Evolutionary conservation across 2,329 filamentous ascomycete species (phyloP).

Genomic region (Penicillium sp.): DNA sequence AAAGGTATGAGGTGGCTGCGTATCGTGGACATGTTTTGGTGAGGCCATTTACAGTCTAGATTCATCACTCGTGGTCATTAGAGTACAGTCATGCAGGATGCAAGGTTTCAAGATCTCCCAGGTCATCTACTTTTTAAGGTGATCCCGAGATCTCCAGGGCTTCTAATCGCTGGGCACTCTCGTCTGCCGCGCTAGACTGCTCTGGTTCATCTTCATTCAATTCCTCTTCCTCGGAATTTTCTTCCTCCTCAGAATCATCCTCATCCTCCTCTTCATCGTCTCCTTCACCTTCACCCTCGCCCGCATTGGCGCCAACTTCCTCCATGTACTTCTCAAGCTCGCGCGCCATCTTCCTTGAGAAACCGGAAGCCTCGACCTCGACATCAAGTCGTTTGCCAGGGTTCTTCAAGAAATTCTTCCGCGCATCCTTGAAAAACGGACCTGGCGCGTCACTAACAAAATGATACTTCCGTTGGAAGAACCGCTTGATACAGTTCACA

Average conservation of each 20-base stretch:
- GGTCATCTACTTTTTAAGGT: constrained; percentile 11
- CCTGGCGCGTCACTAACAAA: constrained; percentile 80
- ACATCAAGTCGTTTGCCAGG: constrained; percentile 74
- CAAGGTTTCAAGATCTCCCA: not conserved
- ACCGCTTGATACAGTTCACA: constrained; percentile 91
- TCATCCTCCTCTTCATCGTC: constrained; percentile 43
- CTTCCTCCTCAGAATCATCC: constrained; percentile 39
- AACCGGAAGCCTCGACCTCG: constrained; percentile 86
- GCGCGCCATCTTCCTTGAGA: constrained; percentile 95
- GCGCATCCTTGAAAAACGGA: constrained; percentile 80
- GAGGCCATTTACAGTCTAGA: constrained; percentile 18
- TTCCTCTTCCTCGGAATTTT: constrained; percentile 25
- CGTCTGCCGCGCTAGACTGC: constrained; percentile 14
- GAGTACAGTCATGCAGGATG: constrained; percentile 5
- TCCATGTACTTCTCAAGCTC: constrained; percentile 90
- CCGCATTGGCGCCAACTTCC: constrained; percentile 59
- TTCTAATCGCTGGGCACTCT: constrained; percentile 31
- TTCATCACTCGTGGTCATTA: constrained; percentile 31
- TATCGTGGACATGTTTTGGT: too few relatives aligned
- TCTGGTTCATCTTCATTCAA: constrained; percentile 28
- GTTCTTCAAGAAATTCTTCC: constrained; percentile 64
- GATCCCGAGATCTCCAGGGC: constrained; percentile 33
- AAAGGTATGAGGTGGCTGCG: too few relatives aligned
- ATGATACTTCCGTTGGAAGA: constrained; percentile 84
- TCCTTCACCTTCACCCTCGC: constrained; percentile 41